phyloP scores from a whole-genome alignment of 2,329 filamentous ascomycete genomes.

The Hymenoscyphus fraxineus region DNA sequence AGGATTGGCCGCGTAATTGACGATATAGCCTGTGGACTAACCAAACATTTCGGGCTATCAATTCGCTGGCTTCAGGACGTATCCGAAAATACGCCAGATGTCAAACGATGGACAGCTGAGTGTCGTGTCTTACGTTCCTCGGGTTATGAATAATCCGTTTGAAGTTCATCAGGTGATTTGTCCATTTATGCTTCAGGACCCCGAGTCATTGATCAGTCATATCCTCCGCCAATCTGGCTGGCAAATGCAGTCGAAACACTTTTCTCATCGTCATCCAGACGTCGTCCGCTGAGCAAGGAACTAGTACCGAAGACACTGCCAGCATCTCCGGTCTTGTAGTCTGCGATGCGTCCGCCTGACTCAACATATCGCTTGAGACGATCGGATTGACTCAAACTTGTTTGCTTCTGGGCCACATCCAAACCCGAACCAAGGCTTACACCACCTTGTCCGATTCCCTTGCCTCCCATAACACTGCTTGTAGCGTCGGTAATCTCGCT shows the following conservation, averaged over 20 bases:
- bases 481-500: constrained; percentile 86
- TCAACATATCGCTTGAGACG: constrained; percentile 94
- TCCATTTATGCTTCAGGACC: constrained; percentile 12
- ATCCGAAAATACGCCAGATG: constrained; percentile 6
- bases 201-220: constrained; percentile 33
- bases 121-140: constrained; percentile 6
- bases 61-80: neutral
- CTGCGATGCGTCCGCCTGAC: constrained; percentile 65
- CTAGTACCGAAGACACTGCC: constrained; percentile 66
- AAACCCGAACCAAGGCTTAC: constrained; percentile 82
- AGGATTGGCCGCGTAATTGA: neutral
- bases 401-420: constrained; percentile 62
- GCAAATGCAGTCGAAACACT: constrained; percentile 96
- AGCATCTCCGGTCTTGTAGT: constrained; percentile 51
- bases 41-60: neutral
- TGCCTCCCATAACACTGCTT: constrained; percentile 71
- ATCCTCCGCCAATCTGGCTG: constrained; percentile 71
- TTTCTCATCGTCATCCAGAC: constrained; percentile 86
- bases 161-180: constrained; percentile 9
- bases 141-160: constrained; percentile 8
- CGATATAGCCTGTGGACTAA: constrained; percentile 6
- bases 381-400: constrained; percentile 77
- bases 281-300: constrained; percentile 38
- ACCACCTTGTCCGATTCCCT: constrained; percentile 75
- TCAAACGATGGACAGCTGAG: constrained; percentile 8